Conservation (phyloP, 2,329 filamentous ascomycete genomes). For the Talaromyces funiculosus region DNA sequence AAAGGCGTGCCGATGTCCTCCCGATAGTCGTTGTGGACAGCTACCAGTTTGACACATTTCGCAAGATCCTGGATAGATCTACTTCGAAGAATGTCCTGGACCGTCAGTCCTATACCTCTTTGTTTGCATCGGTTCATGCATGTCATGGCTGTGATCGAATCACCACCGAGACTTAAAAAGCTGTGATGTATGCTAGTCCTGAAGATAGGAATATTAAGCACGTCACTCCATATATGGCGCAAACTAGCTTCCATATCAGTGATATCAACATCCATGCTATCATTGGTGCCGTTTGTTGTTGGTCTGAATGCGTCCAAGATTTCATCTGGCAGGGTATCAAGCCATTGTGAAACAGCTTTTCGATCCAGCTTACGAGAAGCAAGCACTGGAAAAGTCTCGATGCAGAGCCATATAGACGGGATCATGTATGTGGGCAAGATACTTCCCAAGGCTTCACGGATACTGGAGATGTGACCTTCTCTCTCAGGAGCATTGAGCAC, state of each 20-base stretch:
- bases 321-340: slow-evolving; percentile 20
- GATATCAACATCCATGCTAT: slow-evolving; percentile 14
- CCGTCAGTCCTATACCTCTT: slow-evolving; percentile 40
- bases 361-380: slow-evolving; percentile 14
- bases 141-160: slow-evolving; percentile 49
- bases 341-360: slow-evolving; percentile 2
- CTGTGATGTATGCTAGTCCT: slow-evolving; percentile 31
- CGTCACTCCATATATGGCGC: slow-evolving; percentile 32
- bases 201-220: slow-evolving; percentile 33
- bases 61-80: slow-evolving; percentile 41
- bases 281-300: slow-evolving; percentile 21
- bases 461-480: slow-evolving; percentile 15
- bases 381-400: slow-evolving; percentile 10
- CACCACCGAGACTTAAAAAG: slow-evolving; percentile 44
- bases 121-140: slow-evolving; percentile 45
- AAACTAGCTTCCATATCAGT: slow-evolving; percentile 28
- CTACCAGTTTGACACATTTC: slow-evolving; percentile 25
- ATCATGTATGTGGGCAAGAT: slow-evolving; percentile 13
- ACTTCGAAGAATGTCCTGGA: slow-evolving; percentile 45
- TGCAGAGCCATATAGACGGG: slow-evolving; percentile 11
- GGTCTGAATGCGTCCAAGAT: slow-evolving; percentile 32
- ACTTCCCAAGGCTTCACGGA: neutral
- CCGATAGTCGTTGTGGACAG: slow-evolving; percentile 28
- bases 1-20: slow-evolving; percentile 31
- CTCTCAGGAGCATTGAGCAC: neutral